phyloP scores from a whole-genome alignment of 1,284 basidiomycete genomes.

The Pseudozyma sp. region DNA sequence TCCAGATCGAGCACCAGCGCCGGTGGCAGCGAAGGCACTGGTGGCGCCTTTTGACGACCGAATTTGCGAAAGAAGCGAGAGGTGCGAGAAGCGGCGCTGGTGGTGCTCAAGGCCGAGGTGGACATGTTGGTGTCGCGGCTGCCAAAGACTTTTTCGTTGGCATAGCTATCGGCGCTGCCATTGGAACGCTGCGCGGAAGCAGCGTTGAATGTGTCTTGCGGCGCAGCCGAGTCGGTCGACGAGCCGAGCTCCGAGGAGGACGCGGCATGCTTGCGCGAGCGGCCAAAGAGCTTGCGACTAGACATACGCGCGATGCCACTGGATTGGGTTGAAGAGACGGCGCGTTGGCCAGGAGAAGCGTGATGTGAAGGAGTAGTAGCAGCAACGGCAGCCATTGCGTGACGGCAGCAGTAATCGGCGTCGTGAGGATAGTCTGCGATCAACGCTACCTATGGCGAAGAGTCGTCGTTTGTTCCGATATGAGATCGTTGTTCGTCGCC shows the following conservation, averaged over 20 bases:
- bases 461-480: too few relatives aligned
- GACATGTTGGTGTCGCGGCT: constrained; percentile 25
- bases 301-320: constrained; percentile 9
- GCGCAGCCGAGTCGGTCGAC: background rate
- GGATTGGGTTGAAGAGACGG: background rate
- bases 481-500: too few relatives aligned
- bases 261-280: constrained; percentile 24
- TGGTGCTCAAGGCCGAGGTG: constrained; percentile 25
- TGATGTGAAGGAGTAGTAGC: background rate
- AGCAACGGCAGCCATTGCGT: constrained; percentile 31
- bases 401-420: background rate
- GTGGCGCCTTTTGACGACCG: constrained; percentile 21
- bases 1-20: constrained; percentile 39
- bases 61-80: constrained; percentile 39
- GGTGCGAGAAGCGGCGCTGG: constrained; percentile 24
- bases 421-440: too few relatives aligned
- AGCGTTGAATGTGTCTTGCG: background rate
- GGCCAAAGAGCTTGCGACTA: constrained; percentile 33
- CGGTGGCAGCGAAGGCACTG: constrained; percentile 40
- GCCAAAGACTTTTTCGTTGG: constrained; percentile 18
- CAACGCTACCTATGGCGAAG: too few relatives aligned
- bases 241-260: constrained; percentile 2
- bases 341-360: background rate
- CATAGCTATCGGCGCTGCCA: background rate
- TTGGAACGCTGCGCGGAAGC: background rate